These are phyloP conservation scores for Thecaphora thlaspeos DNA, from an alignment of 1,284 basidiomycete species.

Conservation along the genomic window DNA sequence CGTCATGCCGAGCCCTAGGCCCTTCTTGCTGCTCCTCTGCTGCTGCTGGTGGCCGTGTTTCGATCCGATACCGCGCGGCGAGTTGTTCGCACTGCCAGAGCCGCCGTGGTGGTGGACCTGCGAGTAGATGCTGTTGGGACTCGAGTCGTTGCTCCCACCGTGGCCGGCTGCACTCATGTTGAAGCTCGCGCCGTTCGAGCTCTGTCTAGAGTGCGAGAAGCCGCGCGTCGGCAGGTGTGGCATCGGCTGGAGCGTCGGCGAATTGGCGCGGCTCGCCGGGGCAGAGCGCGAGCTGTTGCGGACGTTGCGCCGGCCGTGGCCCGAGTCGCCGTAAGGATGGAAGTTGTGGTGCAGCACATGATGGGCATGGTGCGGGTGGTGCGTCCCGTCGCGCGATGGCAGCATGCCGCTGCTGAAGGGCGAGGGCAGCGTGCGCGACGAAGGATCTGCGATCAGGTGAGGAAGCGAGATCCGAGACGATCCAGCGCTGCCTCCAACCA, in stretches of 20 bases:
- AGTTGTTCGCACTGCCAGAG: conserved; percentile 17
- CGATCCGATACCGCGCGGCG: conserved; percentile 16
- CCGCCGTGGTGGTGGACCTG: conserved; percentile 11
- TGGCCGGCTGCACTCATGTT: conserved; percentile 12
- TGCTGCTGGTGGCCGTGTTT: conserved; percentile 3
- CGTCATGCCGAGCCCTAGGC: conserved; percentile 27
- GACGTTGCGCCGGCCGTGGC: conserved; percentile 15
- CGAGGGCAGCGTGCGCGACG: conserved; percentile 37
- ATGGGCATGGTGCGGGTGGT: conserved; percentile 33
- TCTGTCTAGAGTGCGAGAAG: conserved; percentile 35
- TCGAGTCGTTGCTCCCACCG: conserved; percentile 27
- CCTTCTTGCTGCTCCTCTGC: conserved; percentile 13
- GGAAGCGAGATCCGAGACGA: conserved; percentile 25
- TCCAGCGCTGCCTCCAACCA: conserved; percentile 12
- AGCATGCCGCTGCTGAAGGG: conserved; percentile 17
- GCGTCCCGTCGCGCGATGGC: conserved; percentile 18
- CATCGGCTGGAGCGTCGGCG: conserved; percentile 27
- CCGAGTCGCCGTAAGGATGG: conserved; percentile 32
- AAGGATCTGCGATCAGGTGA: conserved; percentile 29
- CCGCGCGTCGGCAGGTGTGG: conserved; percentile 9
- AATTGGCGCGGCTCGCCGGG: conserved; percentile 35
- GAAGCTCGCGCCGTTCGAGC: conserved; percentile 33
- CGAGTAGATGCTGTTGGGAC: conserved; percentile 30
- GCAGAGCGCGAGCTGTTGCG: conserved; percentile 43
- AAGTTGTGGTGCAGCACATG: conserved; percentile 39